Conservation (phyloP, 2,329 filamentous ascomycete species). For the Penicillium sp. region DNA sequence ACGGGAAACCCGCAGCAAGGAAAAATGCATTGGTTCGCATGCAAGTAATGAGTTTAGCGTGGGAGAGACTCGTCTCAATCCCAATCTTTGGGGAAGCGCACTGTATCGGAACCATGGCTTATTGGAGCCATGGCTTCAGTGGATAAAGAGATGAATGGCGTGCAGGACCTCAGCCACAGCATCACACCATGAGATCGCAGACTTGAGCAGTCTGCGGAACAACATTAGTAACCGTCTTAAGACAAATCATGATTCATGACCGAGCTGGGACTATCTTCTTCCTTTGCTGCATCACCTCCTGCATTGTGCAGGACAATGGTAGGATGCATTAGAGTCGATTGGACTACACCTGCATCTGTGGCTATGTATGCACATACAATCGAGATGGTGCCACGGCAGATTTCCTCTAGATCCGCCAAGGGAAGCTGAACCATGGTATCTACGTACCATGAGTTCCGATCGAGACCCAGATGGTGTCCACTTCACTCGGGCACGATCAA, state of each 20-base stretch:
- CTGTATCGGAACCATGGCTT: background rate
- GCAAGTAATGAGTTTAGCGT: background rate
- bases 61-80: background rate
- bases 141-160: background rate
- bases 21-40: background rate
- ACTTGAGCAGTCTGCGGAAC: background rate
- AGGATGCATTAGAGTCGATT: background rate
- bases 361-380: no score
- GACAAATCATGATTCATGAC: background rate
- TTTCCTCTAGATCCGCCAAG: background rate
- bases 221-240: background rate
- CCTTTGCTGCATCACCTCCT: slow-evolving; percentile 9
- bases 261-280: background rate
- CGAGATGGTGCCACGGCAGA: no score
- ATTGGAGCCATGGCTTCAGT: background rate
- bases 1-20: background rate
- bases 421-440: background rate
- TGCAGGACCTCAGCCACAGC: slow-evolving; percentile 5
- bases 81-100: background rate
- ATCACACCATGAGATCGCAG: background rate
- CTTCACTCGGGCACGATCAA: background rate
- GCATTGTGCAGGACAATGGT: slow-evolving; percentile 8
- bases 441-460: background rate
- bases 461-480: background rate
- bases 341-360: background rate